Conservation (phyloP, 768 basidiomycete species). For the Lactifluus hygrophoroides region DNA sequence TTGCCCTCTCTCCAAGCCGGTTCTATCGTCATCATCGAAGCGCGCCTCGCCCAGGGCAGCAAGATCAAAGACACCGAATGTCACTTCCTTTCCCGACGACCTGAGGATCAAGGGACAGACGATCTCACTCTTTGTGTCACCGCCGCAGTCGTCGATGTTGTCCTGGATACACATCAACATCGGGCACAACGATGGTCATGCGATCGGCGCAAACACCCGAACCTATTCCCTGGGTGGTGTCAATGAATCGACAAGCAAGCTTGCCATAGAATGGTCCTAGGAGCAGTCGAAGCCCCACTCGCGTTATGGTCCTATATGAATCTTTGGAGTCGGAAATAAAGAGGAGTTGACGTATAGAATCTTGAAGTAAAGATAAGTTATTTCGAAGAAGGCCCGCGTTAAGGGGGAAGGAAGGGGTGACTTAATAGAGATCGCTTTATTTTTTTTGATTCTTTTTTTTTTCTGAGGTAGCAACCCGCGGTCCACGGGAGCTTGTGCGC, state of each 20-base stretch:
- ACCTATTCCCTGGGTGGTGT: conserved; percentile 39
- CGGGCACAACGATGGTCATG: conserved; percentile 55
- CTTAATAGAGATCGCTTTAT: too few species aligned
- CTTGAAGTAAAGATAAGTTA: conserved; percentile 38
- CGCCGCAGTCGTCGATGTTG: conserved; percentile 96
- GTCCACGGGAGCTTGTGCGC: not conserved
- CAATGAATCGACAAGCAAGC: conserved; percentile 85
- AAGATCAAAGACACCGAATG: conserved; percentile 37
- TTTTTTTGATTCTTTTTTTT: too few species aligned
- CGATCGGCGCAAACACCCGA: conserved; percentile 81
- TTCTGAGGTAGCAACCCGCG: conserved; percentile 18
- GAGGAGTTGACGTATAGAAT: conserved; percentile 71
- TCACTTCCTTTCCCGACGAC: conserved; percentile 24
- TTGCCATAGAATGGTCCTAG: conserved; percentile 86
- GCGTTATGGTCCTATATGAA: conserved; percentile 10
- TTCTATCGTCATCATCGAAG: conserved; percentile 36
- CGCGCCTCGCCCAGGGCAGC: conserved; percentile 33
- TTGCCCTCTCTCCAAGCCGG: conserved; percentile 35
- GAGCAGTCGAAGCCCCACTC: conserved; percentile 34
- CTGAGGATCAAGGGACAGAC: conserved; percentile 63
- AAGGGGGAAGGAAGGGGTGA: too few species aligned
- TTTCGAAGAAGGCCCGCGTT: too few species aligned
- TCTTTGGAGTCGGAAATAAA: conserved; percentile 47
- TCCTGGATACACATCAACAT: conserved; percentile 78
- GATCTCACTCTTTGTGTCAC: conserved; percentile 83